A percentile compares a stretch with the other conserved stretches of the same genome.
Conservation (phyloP, 805 yeast species). For the Kluyveromyces siamensis region DNA sequence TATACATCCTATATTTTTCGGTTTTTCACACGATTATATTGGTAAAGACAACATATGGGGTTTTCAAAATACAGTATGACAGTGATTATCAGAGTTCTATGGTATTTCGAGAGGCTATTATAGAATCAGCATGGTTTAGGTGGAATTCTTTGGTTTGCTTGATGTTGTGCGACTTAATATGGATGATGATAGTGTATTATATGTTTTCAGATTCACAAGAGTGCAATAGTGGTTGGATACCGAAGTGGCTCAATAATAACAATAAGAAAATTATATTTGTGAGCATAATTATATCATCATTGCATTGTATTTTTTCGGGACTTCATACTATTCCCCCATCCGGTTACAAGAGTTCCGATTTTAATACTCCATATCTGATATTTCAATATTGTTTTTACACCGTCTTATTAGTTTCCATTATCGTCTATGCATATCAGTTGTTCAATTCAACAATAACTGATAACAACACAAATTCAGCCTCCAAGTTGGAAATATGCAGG, state of each 20-base stretch:
- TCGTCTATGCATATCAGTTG: constrained; percentile 17
- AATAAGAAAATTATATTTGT: constrained; percentile 11
- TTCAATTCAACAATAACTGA: constrained; percentile 19
- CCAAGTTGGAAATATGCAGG: neutral
- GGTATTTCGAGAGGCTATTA: constrained; percentile 23
- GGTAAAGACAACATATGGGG: constrained; percentile 32
- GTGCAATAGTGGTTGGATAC: constrained; percentile 9
- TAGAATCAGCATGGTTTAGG: constrained; percentile 10
- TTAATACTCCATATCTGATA: constrained; percentile 2
- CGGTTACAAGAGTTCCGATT: neutral
- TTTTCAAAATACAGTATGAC: constrained; percentile 42
- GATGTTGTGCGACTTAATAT: constrained; percentile 16
- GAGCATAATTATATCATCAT: constrained; percentile 8
- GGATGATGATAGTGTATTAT: constrained; percentile 23
- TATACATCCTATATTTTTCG: constrained; percentile 52
- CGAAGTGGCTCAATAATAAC: constrained; percentile 12
- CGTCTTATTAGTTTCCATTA: constrained; percentile 10
- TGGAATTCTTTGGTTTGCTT: constrained; percentile 10
- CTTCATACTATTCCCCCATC: neutral
- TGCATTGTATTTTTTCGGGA: constrained; percentile 11
- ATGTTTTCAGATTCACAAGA: constrained; percentile 15
- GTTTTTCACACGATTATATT: constrained; percentile 45
- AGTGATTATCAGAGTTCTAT: constrained; percentile 45
- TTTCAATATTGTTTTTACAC: constrained; percentile 11
- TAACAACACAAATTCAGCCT: constrained; percentile 7